Conservation (phyloP, 2,329 filamentous ascomycete species). For the Sclerotinia trifoliorum region DNA sequence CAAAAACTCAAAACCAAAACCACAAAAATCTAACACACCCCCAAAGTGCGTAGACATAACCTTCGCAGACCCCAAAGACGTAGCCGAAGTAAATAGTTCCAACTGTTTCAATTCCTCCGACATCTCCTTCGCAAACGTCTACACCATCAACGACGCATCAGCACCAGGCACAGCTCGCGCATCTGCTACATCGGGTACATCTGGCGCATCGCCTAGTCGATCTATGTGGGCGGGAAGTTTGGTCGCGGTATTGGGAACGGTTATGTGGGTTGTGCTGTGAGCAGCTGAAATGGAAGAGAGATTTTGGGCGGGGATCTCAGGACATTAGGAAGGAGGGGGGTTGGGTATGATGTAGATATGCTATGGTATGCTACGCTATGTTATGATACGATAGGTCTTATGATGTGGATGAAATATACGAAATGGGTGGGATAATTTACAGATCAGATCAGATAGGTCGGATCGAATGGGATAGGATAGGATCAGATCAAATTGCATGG, state of each 20-base stretch:
- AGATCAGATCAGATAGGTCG: too few relatives aligned
- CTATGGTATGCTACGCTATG: too few relatives aligned
- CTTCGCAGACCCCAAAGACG: constrained; percentile 77
- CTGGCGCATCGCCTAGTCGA: constrained; percentile 1
- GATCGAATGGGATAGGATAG: too few relatives aligned
- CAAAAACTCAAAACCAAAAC: background rate
- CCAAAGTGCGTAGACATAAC: constrained; percentile 88
- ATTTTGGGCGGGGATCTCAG: background rate
- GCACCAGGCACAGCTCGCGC: constrained; percentile 4
- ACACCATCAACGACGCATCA: constrained; percentile 54
- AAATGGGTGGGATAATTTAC: too few relatives aligned
- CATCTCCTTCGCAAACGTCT: constrained; percentile 51
- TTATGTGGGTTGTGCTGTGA: constrained; percentile 1
- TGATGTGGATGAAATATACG: too few relatives aligned
- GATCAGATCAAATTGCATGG: too few relatives aligned
- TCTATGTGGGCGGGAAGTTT: background rate
- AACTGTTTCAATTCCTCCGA: constrained; percentile 79
- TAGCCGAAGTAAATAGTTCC: constrained; percentile 70
- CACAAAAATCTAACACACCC: constrained; percentile 8
- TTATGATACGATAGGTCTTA: too few relatives aligned
- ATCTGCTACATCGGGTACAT: constrained; percentile 4
- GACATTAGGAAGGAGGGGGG: background rate
- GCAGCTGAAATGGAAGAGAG: too few relatives aligned
- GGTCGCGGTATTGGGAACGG: background rate
- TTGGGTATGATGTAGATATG: background rate